Percentiles rank a stretch among this genome's conserved stretches.
Evolutionary conservation across 768 basidiomycete species (phyloP).

Genomic region (Tylopilus vinaceipallidus): DNA sequence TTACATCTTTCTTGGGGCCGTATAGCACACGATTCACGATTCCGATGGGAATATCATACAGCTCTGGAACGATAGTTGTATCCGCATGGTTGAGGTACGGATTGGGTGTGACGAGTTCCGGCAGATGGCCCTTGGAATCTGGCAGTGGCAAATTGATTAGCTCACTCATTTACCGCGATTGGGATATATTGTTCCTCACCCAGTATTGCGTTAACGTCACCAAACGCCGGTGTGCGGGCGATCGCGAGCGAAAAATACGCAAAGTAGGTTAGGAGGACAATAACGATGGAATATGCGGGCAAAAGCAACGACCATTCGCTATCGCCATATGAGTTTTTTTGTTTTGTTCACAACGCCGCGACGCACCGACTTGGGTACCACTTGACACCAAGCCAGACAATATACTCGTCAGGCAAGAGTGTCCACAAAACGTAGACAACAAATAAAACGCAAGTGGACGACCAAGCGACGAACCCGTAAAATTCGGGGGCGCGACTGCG

Average conservation of each 20-base stretch:
- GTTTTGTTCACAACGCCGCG: neutral
- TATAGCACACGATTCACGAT: slow-evolving; percentile 78
- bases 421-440: slow-evolving; percentile 78
- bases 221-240: slow-evolving; percentile 65
- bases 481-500: slow-evolving; percentile 79
- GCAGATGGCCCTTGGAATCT: slow-evolving; percentile 62
- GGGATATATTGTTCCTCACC: slow-evolving; percentile 43
- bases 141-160: slow-evolving; percentile 31
- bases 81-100: slow-evolving; percentile 52
- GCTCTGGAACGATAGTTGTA: slow-evolving; percentile 51
- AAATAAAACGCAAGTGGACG: slow-evolving; percentile 70
- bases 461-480: slow-evolving; percentile 89
- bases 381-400: slow-evolving; percentile 61
- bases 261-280: slow-evolving; percentile 73
- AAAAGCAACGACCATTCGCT: slow-evolving; percentile 87
- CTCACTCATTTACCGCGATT: slow-evolving; percentile 8
- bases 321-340: slow-evolving; percentile 1
- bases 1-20: slow-evolving; percentile 22
- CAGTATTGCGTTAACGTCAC: slow-evolving; percentile 62
- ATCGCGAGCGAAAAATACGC: slow-evolving; percentile 76
- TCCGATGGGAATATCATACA: slow-evolving; percentile 83
- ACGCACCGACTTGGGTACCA: slow-evolving; percentile 89
- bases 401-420: slow-evolving; percentile 68
- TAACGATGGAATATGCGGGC: slow-evolving; percentile 72
- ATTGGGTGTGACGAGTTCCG: slow-evolving; percentile 32